phyloP scores from a whole-genome alignment of 495 filamentous ascomycete species.

The Mytilinidion resinicola region DNA sequence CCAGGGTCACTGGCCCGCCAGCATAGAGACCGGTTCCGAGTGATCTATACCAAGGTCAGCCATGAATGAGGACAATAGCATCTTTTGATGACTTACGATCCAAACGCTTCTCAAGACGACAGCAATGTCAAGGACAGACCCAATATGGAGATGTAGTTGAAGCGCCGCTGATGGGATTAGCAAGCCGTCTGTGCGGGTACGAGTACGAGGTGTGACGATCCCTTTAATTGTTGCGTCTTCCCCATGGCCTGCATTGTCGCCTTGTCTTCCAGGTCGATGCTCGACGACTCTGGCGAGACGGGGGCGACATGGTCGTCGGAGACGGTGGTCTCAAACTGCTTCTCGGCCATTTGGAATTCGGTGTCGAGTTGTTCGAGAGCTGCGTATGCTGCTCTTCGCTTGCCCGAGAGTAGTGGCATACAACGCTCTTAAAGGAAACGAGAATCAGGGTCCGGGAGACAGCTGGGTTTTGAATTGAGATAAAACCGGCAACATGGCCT shows the following conservation, averaged over 20 bases:
- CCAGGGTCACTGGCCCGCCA: slow-evolving; percentile 35
- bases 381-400: too few species aligned
- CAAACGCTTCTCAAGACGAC: not conserved
- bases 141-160: not conserved
- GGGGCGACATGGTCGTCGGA: not conserved
- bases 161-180: not conserved
- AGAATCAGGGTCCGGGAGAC: too few species aligned
- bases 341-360: not conserved
- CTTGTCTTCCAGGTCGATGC: not conserved
- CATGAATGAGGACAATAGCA: not conserved
- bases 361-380: too few species aligned
- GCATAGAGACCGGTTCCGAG: not conserved
- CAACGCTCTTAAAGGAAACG: too few species aligned
- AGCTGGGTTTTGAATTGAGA: too few species aligned
- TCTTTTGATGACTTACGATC: not conserved
- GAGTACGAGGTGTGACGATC: not conserved
- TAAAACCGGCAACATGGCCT: too few species aligned
- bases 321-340: not conserved
- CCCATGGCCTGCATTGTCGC: not conserved
- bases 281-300: not conserved
- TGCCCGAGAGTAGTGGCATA: too few species aligned
- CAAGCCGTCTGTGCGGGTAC: not conserved
- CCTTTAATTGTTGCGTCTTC: not conserved
- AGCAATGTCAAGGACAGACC: not conserved
- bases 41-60: not conserved